These are phyloP conservation scores for Agaricus subrufescens DNA, from an alignment of 768 basidiomycete species.

Conservation along the genomic window DNA sequence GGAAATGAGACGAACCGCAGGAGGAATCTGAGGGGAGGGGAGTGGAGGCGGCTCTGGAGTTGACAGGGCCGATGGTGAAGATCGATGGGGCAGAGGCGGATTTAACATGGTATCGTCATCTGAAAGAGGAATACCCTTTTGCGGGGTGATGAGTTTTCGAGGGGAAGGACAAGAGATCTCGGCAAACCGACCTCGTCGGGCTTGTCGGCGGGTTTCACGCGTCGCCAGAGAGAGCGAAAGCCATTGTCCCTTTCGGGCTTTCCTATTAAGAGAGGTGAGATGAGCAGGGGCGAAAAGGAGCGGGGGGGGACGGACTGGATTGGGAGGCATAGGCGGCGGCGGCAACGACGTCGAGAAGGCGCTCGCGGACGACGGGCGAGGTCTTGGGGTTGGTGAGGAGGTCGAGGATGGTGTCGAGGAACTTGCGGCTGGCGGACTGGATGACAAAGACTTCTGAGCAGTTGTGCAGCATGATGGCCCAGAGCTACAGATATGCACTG, in stretches of 20 bases:
- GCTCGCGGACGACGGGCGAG: conserved; percentile 75
- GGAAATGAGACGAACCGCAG: conserved; percentile 13
- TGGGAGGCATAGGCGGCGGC: conserved; percentile 73
- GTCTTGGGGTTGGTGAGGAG: conserved; percentile 58
- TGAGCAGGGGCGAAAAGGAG: background rate
- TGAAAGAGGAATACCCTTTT: conserved; percentile 71
- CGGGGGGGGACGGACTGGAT: conserved; percentile 21
- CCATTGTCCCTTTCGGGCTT: conserved; percentile 31
- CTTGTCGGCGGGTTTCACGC: conserved; percentile 74
- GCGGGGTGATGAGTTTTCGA: background rate
- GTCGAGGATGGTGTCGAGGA: conserved; percentile 75
- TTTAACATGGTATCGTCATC: conserved; percentile 77
- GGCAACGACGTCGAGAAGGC: conserved; percentile 75
- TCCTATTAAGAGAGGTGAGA: conserved; percentile 10
- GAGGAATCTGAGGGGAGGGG: conserved; percentile 18
- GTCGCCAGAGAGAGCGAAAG: conserved; percentile 74
- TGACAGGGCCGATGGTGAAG: conserved; percentile 23
- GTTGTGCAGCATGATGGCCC: conserved; percentile 89
- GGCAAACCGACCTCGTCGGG: conserved; percentile 62
- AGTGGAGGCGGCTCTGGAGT: conserved; percentile 19
- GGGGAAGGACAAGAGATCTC: background rate
- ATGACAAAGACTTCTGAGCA: conserved; percentile 66
- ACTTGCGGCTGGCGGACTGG: conserved; percentile 71
- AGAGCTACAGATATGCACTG: conserved; percentile 45
- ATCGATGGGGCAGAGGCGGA: conserved; percentile 45